Base-by-base conservation (phyloP, 2,329 filamentous ascomycete genomes). In the Penicillium rolfsii region DNA sequence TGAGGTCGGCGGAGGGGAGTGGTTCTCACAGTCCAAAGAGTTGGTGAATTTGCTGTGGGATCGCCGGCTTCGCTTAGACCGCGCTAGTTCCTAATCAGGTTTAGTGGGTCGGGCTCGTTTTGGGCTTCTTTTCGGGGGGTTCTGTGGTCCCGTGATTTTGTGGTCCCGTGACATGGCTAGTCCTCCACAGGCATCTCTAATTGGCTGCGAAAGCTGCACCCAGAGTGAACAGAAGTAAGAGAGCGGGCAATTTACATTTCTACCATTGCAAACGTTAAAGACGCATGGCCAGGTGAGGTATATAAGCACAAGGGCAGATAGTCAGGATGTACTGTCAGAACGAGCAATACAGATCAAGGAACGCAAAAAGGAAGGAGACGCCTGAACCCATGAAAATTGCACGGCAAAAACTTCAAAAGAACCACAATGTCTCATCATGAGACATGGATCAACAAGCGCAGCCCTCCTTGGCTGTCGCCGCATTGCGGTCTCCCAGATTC, bases 381-480 rank as follows among this genome's bases (percentile, higher is more conserved):
- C 66, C 66, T 64, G 50, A 53, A 63, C 63, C 62, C 59, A 64
- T 65, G 61, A 35, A 52, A 64, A 62, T 58, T 60, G 63, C 54
- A 64, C 61, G 45, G 33, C 58, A 28, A 53, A 16, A 40, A 61
- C 55, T 33, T 50, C 26, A 59, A 60, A 43, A 35, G 12, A 48
- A 52, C 35, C 4, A 54, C 46, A 58, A 33, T 50, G 9, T 5
- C 43, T 36, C 14, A 22, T 22, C 19, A 22, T 22, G 19, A 22
- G 19, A 22, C 19, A 22, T 33, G 57, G 59, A 63, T 80, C 73
- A 98, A 80, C 94, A 98, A 73, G 93, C 93, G 78, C 94, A 98
- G 48, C 91, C 89, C 73, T 97, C 93, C 82, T 96, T 96, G 52
- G 90, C 86, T n/a, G 87, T 88, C 67, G 85, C 85, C 64, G 91